These are phyloP conservation scores for Letharia columbiana DNA, from an alignment of 495 filamentous ascomycete species.

Conservation along the genomic window DNA sequence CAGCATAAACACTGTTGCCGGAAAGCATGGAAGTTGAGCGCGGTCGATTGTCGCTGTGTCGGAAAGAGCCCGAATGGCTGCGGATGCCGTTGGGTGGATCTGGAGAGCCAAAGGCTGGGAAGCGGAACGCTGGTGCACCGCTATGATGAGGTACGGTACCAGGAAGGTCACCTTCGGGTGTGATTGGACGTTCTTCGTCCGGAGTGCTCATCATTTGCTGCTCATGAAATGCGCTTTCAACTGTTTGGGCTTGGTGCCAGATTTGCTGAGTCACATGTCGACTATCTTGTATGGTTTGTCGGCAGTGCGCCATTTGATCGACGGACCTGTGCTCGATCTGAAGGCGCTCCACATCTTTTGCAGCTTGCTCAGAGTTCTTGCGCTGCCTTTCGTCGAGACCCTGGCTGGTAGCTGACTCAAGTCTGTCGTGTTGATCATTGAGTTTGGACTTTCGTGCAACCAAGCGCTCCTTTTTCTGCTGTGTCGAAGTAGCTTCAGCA, in stretches of 20 bases:
- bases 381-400: constrained; percentile 67
- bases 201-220: constrained; percentile 36
- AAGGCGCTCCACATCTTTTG: constrained; percentile 54
- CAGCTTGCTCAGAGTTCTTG: constrained; percentile 58
- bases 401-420: constrained; percentile 66
- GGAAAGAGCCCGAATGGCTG: constrained; percentile 36
- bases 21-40: constrained; percentile 25
- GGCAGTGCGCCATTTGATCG: constrained; percentile 39
- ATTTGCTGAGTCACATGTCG: constrained; percentile 39
- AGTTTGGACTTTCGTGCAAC: constrained; percentile 65
- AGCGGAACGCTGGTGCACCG: constrained; percentile 23
- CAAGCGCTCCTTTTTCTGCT: constrained; percentile 72
- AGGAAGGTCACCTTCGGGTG: constrained; percentile 43
- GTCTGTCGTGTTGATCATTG: constrained; percentile 67
- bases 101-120: constrained; percentile 26
- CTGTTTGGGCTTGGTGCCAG: constrained; percentile 40
- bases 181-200: constrained; percentile 36
- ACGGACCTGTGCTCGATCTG: constrained; percentile 45
- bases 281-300: constrained; percentile 41
- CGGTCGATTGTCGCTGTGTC: constrained; percentile 18
- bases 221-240: constrained; percentile 41
- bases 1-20: constrained; percentile 20
- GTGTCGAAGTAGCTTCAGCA: constrained; percentile 54
- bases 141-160: constrained; percentile 37
- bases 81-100: constrained; percentile 25